phyloP scores from a whole-genome alignment of 2,329 filamentous ascomycete genomes.

The Colletotrichum sp. region DNA sequence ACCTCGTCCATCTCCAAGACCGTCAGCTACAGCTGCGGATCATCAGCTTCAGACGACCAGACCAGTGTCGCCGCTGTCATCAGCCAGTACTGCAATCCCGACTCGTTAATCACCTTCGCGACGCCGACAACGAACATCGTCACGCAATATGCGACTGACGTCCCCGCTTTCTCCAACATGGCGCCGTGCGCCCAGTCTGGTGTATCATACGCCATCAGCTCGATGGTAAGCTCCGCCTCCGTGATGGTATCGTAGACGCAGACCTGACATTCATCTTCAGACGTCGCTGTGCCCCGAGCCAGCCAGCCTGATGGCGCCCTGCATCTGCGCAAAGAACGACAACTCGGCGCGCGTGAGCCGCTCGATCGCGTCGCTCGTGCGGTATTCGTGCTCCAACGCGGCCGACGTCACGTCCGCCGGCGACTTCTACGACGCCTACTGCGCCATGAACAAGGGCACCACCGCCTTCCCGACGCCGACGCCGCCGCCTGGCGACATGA shows the following conservation, averaged over 20 bases:
- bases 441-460: constrained; percentile 53
- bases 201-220: constrained; percentile 43
- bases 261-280: neutral
- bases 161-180: constrained; percentile 46
- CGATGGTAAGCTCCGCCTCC: constrained; percentile 27
- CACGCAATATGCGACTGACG: constrained; percentile 54
- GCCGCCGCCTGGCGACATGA: constrained; percentile 57
- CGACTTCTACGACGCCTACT: constrained; percentile 57
- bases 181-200: constrained; percentile 47
- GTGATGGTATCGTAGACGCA: neutral
- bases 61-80: constrained; percentile 51
- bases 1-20: constrained; percentile 41
- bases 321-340: constrained; percentile 56
- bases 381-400: constrained; percentile 49
- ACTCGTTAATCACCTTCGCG: constrained; percentile 40
- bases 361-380: constrained; percentile 47
- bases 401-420: constrained; percentile 54
- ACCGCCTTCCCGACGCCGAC: constrained; percentile 51
- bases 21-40: constrained; percentile 48
- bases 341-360: constrained; percentile 50
- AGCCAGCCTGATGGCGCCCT: constrained; percentile 50
- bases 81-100: constrained; percentile 55
- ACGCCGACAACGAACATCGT: constrained; percentile 46
- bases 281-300: constrained; percentile 39
- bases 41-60: constrained; percentile 51